Conservation (phyloP, 192 early-diverging fungal species). For the Coemansia javaensis region DNA sequence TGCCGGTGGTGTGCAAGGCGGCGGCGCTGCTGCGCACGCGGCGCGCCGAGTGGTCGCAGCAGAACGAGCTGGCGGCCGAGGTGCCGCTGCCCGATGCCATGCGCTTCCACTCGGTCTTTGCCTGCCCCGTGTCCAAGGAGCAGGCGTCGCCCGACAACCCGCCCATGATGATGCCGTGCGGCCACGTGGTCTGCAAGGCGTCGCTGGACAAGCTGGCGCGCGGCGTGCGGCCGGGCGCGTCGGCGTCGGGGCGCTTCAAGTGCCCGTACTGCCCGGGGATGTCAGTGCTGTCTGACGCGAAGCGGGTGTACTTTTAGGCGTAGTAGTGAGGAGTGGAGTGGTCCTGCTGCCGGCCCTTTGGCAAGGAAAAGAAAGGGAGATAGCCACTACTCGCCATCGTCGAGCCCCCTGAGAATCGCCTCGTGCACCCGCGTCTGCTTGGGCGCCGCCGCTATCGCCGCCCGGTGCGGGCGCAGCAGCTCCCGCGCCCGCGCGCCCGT, state of each 20-base stretch:
- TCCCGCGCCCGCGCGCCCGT: constrained; percentile 15
- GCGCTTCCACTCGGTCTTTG: constrained; percentile 92
- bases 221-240: constrained; percentile 53
- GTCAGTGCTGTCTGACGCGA: constrained; percentile 64
- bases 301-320: constrained; percentile 8
- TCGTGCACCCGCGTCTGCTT: constrained; percentile 13
- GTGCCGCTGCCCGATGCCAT: constrained; percentile 82
- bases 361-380: neutral
- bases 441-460: constrained; percentile 10
- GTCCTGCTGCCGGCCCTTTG: neutral
- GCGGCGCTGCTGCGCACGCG: constrained; percentile 78
- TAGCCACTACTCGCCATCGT: too few relatives aligned
- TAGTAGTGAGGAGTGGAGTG: neutral
- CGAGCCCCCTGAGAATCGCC: constrained; percentile 16
- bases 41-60: constrained; percentile 84
- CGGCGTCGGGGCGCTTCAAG: constrained; percentile 68
- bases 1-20: constrained; percentile 92
- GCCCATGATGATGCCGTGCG: constrained; percentile 97
- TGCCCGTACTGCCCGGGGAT: constrained; percentile 97
- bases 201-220: constrained; percentile 78
- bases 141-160: constrained; percentile 89
- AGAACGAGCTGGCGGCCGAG: constrained; percentile 88
- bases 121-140: constrained; percentile 96
- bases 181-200: constrained; percentile 93
- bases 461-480: constrained; percentile 16